These are phyloP conservation scores for Trichoderma afroharzianum DNA, from an alignment of 2,329 filamentous ascomycete genomes.

Conservation along the genomic window DNA sequence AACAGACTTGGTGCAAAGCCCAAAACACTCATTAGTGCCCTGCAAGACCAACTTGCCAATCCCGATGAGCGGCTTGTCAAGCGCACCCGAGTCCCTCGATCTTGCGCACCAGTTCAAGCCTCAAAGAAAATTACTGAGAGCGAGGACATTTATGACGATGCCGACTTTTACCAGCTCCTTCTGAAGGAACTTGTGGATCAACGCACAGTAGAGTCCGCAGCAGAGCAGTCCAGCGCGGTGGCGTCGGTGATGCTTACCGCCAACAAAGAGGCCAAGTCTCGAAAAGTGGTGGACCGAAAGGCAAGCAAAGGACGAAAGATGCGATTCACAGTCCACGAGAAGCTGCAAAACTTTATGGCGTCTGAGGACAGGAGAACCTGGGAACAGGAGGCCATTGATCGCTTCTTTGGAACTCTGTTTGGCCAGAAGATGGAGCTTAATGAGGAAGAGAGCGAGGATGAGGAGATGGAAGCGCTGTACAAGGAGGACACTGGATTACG, in stretches of 20 bases:
- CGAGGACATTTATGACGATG: slow-evolving; percentile 78
- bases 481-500: slow-evolving; percentile 52
- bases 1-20: slow-evolving; percentile 29
- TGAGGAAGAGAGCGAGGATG: slow-evolving; percentile 53
- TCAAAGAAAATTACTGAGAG: slow-evolving; percentile 56
- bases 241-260: slow-evolving; percentile 62
- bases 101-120: slow-evolving; percentile 70
- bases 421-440: slow-evolving; percentile 65
- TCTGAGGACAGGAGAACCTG: slow-evolving; percentile 77
- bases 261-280: slow-evolving; percentile 72
- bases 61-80: slow-evolving; percentile 62
- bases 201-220: slow-evolving; percentile 66
- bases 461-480: slow-evolving; percentile 50
- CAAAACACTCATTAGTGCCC: slow-evolving; percentile 56
- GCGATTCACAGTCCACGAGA: slow-evolving; percentile 92
- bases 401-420: slow-evolving; percentile 71
- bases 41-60: slow-evolving; percentile 65
- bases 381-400: slow-evolving; percentile 75
- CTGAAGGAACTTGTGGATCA: slow-evolving; percentile 92
- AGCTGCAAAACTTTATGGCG: slow-evolving; percentile 97
- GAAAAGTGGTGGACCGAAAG: slow-evolving; percentile 84
- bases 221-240: slow-evolving; percentile 41
- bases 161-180: slow-evolving; percentile 88
- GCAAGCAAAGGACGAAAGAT: slow-evolving; percentile 94
- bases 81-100: slow-evolving; percentile 67